phyloP scores from a whole-genome alignment of 176 grass and related monocot species.

The Carex parvula region DNA sequence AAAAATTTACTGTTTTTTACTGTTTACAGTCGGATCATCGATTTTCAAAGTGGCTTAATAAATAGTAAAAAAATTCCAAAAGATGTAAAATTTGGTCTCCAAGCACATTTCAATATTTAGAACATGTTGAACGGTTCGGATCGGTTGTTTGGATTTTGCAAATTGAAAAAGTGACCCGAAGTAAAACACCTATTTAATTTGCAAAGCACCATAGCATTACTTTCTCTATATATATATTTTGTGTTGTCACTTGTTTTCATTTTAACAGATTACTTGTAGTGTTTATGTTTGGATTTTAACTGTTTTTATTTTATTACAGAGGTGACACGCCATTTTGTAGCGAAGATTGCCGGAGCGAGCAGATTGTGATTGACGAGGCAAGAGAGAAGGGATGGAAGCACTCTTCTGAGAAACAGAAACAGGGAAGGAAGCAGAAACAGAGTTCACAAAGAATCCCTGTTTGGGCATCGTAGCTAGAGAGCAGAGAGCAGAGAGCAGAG shows the following conservation, averaged over 20 bases:
- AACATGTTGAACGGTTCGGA: too few relatives aligned
- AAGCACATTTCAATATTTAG: too few relatives aligned
- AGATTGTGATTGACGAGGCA: constrained; percentile 81
- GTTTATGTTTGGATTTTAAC: constrained; percentile 21
- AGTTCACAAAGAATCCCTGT: constrained; percentile 42
- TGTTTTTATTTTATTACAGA: constrained; percentile 35
- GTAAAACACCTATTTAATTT: too few relatives aligned
- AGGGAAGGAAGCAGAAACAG: constrained; percentile 37
- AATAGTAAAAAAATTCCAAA: too few relatives aligned
- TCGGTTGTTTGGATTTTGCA: too few relatives aligned
- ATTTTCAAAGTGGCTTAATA: too few relatives aligned
- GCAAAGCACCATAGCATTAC: too few relatives aligned
- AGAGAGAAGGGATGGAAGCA: constrained; percentile 39
- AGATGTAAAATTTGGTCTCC: too few relatives aligned
- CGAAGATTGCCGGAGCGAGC: constrained; percentile 88
- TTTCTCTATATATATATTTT: too few relatives aligned
- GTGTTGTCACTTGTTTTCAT: neutral
- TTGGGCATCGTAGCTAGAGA: constrained; percentile 46
- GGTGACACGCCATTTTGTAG: constrained; percentile 91
- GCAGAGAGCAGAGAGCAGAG: constrained; percentile 29
- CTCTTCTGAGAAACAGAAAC: constrained; percentile 11
- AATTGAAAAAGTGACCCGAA: too few relatives aligned
- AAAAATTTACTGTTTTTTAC: too few relatives aligned
- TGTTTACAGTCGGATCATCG: too few relatives aligned
- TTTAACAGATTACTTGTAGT: neutral